phyloP scores from a whole-genome alignment of 441 rosid genomes.

The Arabidopsis lyrata region DNA sequence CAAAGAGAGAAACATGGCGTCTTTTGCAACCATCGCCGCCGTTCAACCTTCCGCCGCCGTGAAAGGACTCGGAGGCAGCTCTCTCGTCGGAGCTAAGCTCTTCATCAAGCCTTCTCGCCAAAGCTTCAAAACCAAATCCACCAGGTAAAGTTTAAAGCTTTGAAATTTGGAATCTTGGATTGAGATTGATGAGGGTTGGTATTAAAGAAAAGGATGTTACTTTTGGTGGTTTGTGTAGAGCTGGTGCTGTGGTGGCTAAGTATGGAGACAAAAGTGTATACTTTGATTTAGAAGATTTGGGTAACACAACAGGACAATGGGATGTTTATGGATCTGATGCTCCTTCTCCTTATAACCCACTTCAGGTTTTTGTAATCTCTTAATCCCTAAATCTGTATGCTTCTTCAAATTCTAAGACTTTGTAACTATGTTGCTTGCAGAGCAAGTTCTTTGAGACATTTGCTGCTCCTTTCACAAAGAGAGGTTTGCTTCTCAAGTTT shows the following conservation, averaged over 20 bases:
- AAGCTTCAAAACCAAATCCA: slow-evolving; percentile 60
- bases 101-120: slow-evolving; percentile 70
- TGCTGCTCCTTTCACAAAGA: slow-evolving; percentile 95
- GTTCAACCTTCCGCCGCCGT: slow-evolving; percentile 69
- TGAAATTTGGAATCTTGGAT: slow-evolving; percentile 12
- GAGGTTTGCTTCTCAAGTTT: slow-evolving; percentile 94
- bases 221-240: slow-evolving; percentile 47
- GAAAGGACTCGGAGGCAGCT: slow-evolving; percentile 82
- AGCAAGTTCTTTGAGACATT: slow-evolving; percentile 98
- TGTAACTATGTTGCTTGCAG: slow-evolving; percentile 54
- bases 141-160: slow-evolving; percentile 17
- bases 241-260: slow-evolving; percentile 81
- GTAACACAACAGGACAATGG: slow-evolving; percentile 97
- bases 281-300: slow-evolving; percentile 95
- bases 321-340: slow-evolving; percentile 97
- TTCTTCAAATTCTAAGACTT: slow-evolving; percentile 6
- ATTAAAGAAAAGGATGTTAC: neutral
- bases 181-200: slow-evolving; percentile 16
- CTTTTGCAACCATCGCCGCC: slow-evolving; percentile 73
- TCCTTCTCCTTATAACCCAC: slow-evolving; percentile 96
- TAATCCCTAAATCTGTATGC: neutral
- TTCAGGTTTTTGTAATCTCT: slow-evolving; percentile 59
- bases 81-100: slow-evolving; percentile 79
- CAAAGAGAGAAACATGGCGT: slow-evolving; percentile 65
- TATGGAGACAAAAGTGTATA: slow-evolving; percentile 97